A percentile compares a stretch with the other conserved stretches of the same genome.
Evolutionary conservation across 768 basidiomycete species (phyloP).

Genomic region (Lactifluus volemus): DNA sequence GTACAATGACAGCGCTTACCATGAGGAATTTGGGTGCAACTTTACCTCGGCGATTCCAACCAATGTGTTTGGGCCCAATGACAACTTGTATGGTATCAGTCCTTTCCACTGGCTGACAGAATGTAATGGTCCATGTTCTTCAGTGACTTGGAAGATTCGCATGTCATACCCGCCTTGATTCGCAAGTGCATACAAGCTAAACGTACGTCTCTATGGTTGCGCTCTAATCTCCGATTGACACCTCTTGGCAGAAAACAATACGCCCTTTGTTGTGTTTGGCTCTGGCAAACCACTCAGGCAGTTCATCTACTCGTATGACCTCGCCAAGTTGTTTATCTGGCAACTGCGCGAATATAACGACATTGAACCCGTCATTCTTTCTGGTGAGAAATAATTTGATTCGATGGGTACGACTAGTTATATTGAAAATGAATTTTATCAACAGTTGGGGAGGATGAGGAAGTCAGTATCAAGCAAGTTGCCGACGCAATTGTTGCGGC

Average conservation of each 20-base stretch:
- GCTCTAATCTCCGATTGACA: background rate
- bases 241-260: constrained; percentile 52
- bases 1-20: constrained; percentile 64
- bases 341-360: constrained; percentile 83
- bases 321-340: constrained; percentile 95
- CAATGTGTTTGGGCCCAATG: constrained; percentile 91
- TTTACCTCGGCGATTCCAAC: constrained; percentile 97
- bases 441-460: constrained; percentile 84
- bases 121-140: background rate
- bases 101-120: background rate
- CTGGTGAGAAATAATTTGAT: constrained; percentile 39
- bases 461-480: constrained; percentile 86
- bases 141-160: constrained; percentile 82
- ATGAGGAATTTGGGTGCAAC: constrained; percentile 89
- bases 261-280: constrained; percentile 81
- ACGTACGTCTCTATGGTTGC: constrained; percentile 38
- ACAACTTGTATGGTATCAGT: constrained; percentile 65
- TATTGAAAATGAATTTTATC: background rate
- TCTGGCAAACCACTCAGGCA: constrained; percentile 92
- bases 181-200: constrained; percentile 92
- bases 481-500: constrained; percentile 87
- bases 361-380: constrained; percentile 89
- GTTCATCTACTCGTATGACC: constrained; percentile 94
- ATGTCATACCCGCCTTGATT: constrained; percentile 90
- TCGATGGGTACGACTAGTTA: background rate